Evolutionary conservation across 768 basidiomycete species (phyloP).

Genomic region (Lentinula lateritia): DNA sequence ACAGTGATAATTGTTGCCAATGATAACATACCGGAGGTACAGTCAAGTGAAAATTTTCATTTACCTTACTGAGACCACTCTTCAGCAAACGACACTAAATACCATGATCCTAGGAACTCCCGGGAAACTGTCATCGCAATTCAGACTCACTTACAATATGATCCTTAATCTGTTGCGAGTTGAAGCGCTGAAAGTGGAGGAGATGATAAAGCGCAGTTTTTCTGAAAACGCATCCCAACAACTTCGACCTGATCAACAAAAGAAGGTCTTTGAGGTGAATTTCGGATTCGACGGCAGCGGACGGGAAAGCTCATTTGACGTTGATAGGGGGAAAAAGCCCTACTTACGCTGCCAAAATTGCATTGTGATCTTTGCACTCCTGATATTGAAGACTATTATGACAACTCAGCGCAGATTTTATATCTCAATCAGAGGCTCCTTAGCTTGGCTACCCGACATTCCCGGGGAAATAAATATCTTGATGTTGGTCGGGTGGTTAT

Average conservation of each 20-base stretch:
- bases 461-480: conserved; percentile 65
- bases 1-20: conserved; percentile 89
- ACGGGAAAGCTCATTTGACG: background rate
- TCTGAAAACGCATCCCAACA: conserved; percentile 96
- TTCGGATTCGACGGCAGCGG: background rate
- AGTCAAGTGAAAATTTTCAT: background rate
- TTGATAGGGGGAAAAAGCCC: conserved; percentile 62
- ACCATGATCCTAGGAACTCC: conserved; percentile 95
- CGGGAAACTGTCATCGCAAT: conserved; percentile 90
- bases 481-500: conserved; percentile 76
- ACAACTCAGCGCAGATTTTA: conserved; percentile 58
- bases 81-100: conserved; percentile 65
- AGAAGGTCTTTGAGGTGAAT: conserved; percentile 75
- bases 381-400: conserved; percentile 77
- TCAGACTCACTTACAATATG: conserved; percentile 99
- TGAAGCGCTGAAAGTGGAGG: conserved; percentile 92
- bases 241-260: conserved; percentile 89
- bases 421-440: conserved; percentile 59
- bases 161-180: conserved; percentile 94
- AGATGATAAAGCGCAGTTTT: conserved; percentile 99
- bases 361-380: conserved; percentile 61
- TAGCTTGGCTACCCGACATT: conserved; percentile 49
- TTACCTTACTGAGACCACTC: background rate
- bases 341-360: conserved; percentile 59
- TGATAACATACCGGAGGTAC: conserved; percentile 83